A percentile compares a stretch with the other conserved stretches of the same genome.
Conservation (phyloP, 2,329 filamentous ascomycete genomes). For the Grosmannia clavigera region DNA sequence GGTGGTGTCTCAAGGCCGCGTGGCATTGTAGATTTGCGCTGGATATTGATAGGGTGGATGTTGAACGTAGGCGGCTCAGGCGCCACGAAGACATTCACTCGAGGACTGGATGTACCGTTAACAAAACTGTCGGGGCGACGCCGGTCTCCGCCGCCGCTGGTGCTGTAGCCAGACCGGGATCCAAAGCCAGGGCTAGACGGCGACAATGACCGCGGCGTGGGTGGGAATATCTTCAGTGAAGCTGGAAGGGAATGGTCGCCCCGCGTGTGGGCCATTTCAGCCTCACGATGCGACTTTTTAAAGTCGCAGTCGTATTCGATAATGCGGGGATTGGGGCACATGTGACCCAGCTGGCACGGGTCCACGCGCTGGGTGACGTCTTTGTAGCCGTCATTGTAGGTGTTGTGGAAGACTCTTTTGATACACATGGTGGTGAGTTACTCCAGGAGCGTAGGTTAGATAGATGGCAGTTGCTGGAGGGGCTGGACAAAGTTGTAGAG, state of each 20-base stretch:
- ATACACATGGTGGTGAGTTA: slow-evolving; percentile 19
- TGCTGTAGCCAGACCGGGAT: not conserved
- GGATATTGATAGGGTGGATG: slow-evolving; percentile 13
- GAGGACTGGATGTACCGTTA: slow-evolving; percentile 9
- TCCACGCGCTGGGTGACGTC: slow-evolving; percentile 20
- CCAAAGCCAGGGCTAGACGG: not conserved
- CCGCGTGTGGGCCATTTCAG: slow-evolving; percentile 1
- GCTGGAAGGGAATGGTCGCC: not conserved
- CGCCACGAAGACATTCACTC: not conserved
- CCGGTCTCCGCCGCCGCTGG: slow-evolving; percentile 10
- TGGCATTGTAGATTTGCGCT: slow-evolving; percentile 16
- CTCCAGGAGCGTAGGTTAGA: not conserved
- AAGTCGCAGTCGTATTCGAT: slow-evolving; percentile 8
- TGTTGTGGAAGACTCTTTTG: slow-evolving; percentile 22
- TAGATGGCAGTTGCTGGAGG: not conserved
- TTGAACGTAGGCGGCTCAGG: slow-evolving; percentile 7
- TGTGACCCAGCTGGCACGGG: slow-evolving; percentile 17
- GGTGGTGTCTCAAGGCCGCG: slow-evolving; percentile 8
- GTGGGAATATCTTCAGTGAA: not conserved
- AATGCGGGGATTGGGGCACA: slow-evolving; percentile 16
- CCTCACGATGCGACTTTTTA: slow-evolving; percentile 5
- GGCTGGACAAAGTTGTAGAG: not conserved
- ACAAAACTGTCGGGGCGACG: slow-evolving; percentile 16
- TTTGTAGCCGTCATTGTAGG: slow-evolving; percentile 18
- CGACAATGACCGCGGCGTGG: slow-evolving; percentile 4